Evolutionary conservation across 495 filamentous ascomycete species (phyloP), one percentile per base, ranked within the genome.

Genomic region (Neurospora intermedia): DNA sequence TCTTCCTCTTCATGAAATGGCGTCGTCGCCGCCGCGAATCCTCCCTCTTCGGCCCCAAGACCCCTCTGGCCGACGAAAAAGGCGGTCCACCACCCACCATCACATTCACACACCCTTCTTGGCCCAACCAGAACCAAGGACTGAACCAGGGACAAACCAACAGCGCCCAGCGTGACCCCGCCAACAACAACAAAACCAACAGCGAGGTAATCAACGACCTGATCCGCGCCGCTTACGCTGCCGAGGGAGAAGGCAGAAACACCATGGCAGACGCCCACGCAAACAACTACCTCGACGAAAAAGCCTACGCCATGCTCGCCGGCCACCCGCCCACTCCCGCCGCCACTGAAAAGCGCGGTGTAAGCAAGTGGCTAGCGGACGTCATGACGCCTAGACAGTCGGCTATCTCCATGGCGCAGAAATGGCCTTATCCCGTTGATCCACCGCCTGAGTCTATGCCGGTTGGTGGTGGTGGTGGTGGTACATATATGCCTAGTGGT

Each of bases 51-150:
- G 46, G 46, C 48, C 27, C 48, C 48, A 23, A 42, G 41, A 42
- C 23, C 35, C 35, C 35, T 31, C 48, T 59, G 15, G 23, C 48
- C 54, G 23, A 62, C 23, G 54, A 62, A 62, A 62, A 62, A 11
- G 54, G 48, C 46, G 20, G 10, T 11, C 54, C 54, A 4, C 54
- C 54, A 11, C 23, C 54, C 9, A n/a, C 7, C 0, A 59, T 31
- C 23, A 59, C 48, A 27, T 59, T 59, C 48, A 59, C 54, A 23
- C 23, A 16, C 6, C 48, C 54, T 13, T 27, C 54, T 13, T 62
- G 54, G 71, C 79, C 79, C 20, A 76, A 16, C 70, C 90, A 93
- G 77, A 81, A 75, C 16, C 42, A 18, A 6, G 7, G 7, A 15
- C 43, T 18, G 16, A 6, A 5, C 9, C 39, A 40, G 6, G 42